Percentiles rank a stretch among this genome's conserved stretches.
phyloP scores from a whole-genome alignment of 1,284 basidiomycete genomes.

The Sanghuangporus sanghuang region DNA sequence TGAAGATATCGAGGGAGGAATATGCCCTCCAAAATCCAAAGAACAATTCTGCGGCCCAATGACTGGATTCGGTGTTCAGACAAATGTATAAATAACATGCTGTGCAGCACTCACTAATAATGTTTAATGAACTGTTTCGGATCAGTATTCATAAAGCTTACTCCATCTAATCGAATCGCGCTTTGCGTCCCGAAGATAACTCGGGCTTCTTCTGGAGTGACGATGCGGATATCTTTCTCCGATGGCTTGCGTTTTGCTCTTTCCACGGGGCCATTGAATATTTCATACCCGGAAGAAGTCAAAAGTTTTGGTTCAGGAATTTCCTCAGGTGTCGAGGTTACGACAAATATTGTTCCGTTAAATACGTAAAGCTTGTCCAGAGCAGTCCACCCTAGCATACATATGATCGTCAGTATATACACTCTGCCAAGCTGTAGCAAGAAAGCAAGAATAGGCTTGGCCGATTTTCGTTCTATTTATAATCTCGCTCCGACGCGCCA shows the following conservation, averaged over 20 bases:
- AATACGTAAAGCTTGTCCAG: conserved; percentile 73
- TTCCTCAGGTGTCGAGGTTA: conserved; percentile 48
- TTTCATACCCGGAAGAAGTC: conserved; percentile 49
- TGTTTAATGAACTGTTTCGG: conserved; percentile 78
- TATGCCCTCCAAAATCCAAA: conserved; percentile 89
- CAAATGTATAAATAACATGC: neutral
- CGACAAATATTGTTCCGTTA: conserved; percentile 75
- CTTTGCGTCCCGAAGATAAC: conserved; percentile 52
- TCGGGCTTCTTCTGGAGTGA: conserved; percentile 64
- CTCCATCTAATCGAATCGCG: conserved; percentile 6
- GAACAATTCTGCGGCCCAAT: conserved; percentile 84
- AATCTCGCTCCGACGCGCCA: no score
- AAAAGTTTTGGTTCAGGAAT: conserved; percentile 52
- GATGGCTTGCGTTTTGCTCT: conserved; percentile 53
- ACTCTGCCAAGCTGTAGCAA: no score
- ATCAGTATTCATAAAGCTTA: conserved; percentile 74
- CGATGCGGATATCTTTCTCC: conserved; percentile 72
- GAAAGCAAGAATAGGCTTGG: no score
- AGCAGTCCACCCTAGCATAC: conserved; percentile 56
- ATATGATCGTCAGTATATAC: neutral
- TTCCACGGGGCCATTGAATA: conserved; percentile 32
- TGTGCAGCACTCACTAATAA: conserved; percentile 42
- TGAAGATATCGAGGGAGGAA: conserved; percentile 68
- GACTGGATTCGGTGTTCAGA: conserved; percentile 23
- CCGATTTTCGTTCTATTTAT: no score